Evolutionary conservation across 2,329 filamentous ascomycete genomes (phyloP), one percentile per base, ranked within the genome.

Genomic region (Botrytis byssoidea): DNA sequence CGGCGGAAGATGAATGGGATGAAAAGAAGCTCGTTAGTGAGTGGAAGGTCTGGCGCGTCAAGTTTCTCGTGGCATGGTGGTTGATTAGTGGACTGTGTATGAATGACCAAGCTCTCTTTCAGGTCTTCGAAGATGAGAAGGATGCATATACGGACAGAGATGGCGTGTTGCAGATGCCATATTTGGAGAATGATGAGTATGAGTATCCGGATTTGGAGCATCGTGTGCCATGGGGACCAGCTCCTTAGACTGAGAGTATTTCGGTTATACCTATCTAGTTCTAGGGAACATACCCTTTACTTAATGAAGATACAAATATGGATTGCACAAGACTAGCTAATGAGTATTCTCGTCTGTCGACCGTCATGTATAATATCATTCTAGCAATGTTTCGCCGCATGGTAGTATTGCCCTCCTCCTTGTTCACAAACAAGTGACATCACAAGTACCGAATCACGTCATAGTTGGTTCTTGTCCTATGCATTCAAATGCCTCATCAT

Each of bases 11-110:
- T 25, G 32, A 65, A 32, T 65, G 60, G 18, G 46, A 44, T n/a
- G 25, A 57, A 25, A 46, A 71, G 22, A 57, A 63, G 44, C 8
- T 71, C 18, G 32, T 32, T 18, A n/a, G 40, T 51, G 70, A 71
- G 46, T 71, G 46, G 46, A 65, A 71, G 35, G 35, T 22, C n/a
- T 71, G 70, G 35, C 35, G 60, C 35, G 59, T 71, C n/a, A 65
- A 65, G 44, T 70, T 71, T 40, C 25, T 55, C 18, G 59, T 65
- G 25, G 70, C 44, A 32, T 65, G 70, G 25, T 5, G 7, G 9
- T 35, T 51, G 37, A 4, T 25, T 48, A 60, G n/a, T 35, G 20
- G n/a, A 20, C 42, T 71, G 9, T 18, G 22, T 14, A 37, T 25
- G 5, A 12, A 6, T 37, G 70, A 71, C 42, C 44, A 65, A 29